These are phyloP conservation scores for Aspergillus persii DNA, from an alignment of 2,329 filamentous ascomycete genomes.

Conservation along the genomic window DNA sequence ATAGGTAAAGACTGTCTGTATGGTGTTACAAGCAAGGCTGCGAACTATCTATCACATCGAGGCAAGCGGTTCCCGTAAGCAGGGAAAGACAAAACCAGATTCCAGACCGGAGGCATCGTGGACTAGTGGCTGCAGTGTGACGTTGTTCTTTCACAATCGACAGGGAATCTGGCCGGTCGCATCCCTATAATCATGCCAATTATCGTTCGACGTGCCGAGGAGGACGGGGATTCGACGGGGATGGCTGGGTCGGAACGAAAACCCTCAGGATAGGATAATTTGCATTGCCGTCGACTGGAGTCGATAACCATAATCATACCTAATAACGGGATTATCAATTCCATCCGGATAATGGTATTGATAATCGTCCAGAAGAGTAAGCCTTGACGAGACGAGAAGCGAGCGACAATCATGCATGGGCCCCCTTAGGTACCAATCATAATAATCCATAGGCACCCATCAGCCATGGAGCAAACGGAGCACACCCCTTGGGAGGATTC, in stretches of 20 bases:
- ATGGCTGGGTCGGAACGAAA: too few species aligned
- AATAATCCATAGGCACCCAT: not conserved
- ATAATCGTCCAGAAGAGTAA: not conserved
- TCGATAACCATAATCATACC: too few species aligned
- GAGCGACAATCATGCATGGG: not conserved
- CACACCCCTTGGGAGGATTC: not conserved
- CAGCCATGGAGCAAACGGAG: not conserved
- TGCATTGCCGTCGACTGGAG: too few species aligned
- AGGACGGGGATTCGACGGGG: not conserved
- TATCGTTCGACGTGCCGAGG: not conserved
- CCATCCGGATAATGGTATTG: too few species aligned
- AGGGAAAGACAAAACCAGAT: not conserved
- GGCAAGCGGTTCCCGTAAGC: not conserved
- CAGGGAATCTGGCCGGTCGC: constrained; percentile 8
- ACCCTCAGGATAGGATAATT: too few species aligned
- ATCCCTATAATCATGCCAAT: not conserved
- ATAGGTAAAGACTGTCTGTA: too few species aligned
- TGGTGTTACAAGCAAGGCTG: too few species aligned
- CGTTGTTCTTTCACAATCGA: not conserved
- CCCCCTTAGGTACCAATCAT: too few species aligned
- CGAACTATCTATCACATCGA: not conserved
- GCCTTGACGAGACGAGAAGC: not conserved
- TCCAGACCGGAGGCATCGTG: not conserved
- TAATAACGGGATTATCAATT: too few species aligned
- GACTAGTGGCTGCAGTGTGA: constrained; percentile 3